Evolutionary conservation across 1,284 basidiomycete genomes (phyloP).

Genomic region (Fomitopsis pinicola): DNA sequence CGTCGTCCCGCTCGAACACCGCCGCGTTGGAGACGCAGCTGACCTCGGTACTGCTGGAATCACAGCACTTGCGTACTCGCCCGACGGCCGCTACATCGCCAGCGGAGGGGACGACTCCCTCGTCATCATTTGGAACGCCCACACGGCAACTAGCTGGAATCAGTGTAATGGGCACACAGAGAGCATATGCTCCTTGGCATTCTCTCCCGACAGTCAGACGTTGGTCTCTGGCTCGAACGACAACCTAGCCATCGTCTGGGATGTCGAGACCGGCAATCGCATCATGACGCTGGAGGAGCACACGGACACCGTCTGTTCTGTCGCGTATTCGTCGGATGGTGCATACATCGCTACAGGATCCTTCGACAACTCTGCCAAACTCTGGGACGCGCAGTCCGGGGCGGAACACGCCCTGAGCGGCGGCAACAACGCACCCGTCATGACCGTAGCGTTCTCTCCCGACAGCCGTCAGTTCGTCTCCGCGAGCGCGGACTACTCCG

Average conservation of each 20-base stretch:
- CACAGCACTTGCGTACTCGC: constrained; percentile 1
- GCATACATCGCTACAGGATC: neutral
- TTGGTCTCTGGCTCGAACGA: constrained; percentile 14
- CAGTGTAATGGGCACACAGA: constrained; percentile 5
- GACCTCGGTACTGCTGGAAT: neutral
- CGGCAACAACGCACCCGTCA: neutral
- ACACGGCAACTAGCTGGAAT: neutral
- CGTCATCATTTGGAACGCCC: constrained; percentile 20
- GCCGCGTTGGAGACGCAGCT: neutral
- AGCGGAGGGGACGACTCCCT: constrained; percentile 17
- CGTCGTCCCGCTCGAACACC: neutral
- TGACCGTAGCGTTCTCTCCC: constrained; percentile 10
- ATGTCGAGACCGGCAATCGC: neutral
- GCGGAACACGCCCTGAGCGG: too few species aligned
- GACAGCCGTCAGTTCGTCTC: constrained; percentile 10
- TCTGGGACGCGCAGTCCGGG: neutral
- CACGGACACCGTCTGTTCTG: neutral
- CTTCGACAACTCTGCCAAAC: neutral
- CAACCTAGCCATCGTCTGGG: constrained; percentile 6
- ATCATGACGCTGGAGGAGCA: constrained; percentile 2
- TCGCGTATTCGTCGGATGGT: constrained; percentile 6
- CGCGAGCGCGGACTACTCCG: constrained; percentile 12
- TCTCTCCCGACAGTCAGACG: constrained; percentile 13
- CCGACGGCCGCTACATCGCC: neutral
- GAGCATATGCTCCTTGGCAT: constrained; percentile 12